A percentile compares a stretch with the other conserved stretches of the same genome.
phyloP scores from a whole-genome alignment of 2,329 filamentous ascomycete species.

The Colletotrichum acutatum region DNA sequence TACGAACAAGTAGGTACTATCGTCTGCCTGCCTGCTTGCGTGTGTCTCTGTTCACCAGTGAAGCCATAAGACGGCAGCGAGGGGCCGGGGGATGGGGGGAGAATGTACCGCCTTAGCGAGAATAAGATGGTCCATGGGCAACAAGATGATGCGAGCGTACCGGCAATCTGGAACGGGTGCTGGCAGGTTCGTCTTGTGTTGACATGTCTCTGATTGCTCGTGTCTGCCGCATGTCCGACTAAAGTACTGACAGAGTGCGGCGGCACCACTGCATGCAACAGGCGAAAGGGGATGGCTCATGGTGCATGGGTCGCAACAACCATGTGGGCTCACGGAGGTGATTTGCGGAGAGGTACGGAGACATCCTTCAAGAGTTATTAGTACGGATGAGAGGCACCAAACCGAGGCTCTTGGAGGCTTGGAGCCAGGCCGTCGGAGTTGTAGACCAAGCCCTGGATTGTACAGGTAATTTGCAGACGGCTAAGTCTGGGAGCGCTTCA shows the following conservation, averaged over 20 bases:
- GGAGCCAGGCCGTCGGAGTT: background rate
- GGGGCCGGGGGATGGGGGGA: constrained; percentile 3
- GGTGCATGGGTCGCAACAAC: background rate
- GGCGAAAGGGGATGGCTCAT: background rate
- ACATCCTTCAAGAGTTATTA: background rate
- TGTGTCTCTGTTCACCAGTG: constrained; percentile 6
- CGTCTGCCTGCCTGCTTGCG: background rate
- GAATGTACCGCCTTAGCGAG: constrained; percentile 27
- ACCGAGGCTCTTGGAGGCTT: background rate
- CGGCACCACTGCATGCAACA: constrained; percentile 2
- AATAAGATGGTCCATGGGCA: constrained; percentile 8
- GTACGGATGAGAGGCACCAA: background rate
- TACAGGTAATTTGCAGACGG: background rate
- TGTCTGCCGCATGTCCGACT: constrained; percentile 14
- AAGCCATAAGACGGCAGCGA: background rate
- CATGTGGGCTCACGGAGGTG: background rate
- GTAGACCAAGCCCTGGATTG: background rate
- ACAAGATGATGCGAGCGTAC: constrained; percentile 29
- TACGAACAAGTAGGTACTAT: background rate
- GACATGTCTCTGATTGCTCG: constrained; percentile 9
- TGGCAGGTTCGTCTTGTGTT: constrained; percentile 32
- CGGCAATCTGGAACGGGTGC: constrained; percentile 23
- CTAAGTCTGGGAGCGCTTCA: background rate
- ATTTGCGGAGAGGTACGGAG: background rate
- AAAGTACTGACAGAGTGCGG: background rate